These are phyloP conservation scores for Takashimella koratensis DNA, from an alignment of 1,284 basidiomycete genomes.

Conservation along the genomic window DNA sequence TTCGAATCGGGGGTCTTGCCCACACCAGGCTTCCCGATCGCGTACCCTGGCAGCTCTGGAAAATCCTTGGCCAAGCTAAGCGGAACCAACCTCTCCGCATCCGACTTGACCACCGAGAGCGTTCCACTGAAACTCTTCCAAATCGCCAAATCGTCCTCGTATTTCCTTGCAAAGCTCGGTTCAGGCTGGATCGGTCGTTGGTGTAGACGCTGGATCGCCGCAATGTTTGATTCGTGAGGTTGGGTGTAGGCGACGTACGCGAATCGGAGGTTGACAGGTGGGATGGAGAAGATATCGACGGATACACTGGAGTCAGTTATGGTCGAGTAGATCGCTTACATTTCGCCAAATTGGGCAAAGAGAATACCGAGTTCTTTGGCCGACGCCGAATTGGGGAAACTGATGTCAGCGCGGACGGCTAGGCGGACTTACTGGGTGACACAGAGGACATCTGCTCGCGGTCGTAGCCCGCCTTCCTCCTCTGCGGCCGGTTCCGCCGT, in stretches of 20 bases:
- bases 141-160: constrained; percentile 31
- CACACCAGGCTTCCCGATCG: constrained; percentile 6
- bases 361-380: constrained; percentile 47
- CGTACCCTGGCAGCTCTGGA: constrained; percentile 40
- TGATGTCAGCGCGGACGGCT: constrained; percentile 10
- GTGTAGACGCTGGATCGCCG: constrained; percentile 35
- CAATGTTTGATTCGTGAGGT: constrained; percentile 14
- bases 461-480: constrained; percentile 15
- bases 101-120: constrained; percentile 37
- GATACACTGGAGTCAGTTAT: constrained; percentile 30
- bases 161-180: constrained; percentile 27
- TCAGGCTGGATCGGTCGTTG: constrained; percentile 31
- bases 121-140: constrained; percentile 39
- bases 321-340: constrained; percentile 25
- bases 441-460: constrained; percentile 32
- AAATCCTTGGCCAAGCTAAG: constrained; percentile 27
- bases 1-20: neutral
- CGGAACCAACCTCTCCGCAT: constrained; percentile 39
- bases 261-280: constrained; percentile 38
- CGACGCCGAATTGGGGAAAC: constrained; percentile 40
- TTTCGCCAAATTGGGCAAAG: constrained; percentile 46
- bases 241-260: constrained; percentile 42
- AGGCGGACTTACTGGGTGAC: constrained; percentile 36
- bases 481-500: constrained; percentile 3
- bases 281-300: constrained; percentile 48